Evolutionary conservation across 2,329 filamentous ascomycete species (phyloP).

Genomic region (Cytospora paraplurivora): DNA sequence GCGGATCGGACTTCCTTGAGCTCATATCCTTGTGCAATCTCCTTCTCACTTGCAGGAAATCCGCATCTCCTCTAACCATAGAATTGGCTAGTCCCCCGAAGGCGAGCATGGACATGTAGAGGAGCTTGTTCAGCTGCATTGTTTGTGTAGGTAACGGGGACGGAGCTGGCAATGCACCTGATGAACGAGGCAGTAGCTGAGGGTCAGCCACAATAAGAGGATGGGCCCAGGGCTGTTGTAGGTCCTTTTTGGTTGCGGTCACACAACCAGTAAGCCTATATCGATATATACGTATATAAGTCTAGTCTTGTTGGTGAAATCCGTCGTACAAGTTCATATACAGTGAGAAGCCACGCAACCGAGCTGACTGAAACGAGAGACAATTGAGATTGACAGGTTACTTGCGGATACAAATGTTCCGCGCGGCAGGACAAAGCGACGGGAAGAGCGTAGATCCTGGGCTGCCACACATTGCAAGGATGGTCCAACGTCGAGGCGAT

Average conservation of each 20-base stretch:
- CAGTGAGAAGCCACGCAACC: neutral
- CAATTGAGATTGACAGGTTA: neutral
- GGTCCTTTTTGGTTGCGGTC: neutral
- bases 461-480: too few relatives aligned
- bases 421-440: neutral
- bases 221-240: neutral
- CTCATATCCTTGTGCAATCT: conserved; percentile 34
- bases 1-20: conserved; percentile 9
- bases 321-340: neutral
- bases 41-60: conserved; percentile 31
- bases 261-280: neutral
- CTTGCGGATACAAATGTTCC: neutral
- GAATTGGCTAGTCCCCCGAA: conserved; percentile 20
- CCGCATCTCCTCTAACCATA: conserved; percentile 26
- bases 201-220: neutral
- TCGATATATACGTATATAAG: neutral
- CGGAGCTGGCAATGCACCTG: neutral
- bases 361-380: neutral
- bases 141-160: neutral
- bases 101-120: conserved; percentile 25
- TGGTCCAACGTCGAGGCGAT: neutral
- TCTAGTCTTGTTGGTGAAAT: neutral
- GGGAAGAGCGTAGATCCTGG: neutral
- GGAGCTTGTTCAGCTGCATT: conserved; percentile 28
- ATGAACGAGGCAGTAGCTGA: neutral